Evolutionary conservation across 495 filamentous ascomycete genomes (phyloP).

Genomic region (Penicillium silybi): DNA sequence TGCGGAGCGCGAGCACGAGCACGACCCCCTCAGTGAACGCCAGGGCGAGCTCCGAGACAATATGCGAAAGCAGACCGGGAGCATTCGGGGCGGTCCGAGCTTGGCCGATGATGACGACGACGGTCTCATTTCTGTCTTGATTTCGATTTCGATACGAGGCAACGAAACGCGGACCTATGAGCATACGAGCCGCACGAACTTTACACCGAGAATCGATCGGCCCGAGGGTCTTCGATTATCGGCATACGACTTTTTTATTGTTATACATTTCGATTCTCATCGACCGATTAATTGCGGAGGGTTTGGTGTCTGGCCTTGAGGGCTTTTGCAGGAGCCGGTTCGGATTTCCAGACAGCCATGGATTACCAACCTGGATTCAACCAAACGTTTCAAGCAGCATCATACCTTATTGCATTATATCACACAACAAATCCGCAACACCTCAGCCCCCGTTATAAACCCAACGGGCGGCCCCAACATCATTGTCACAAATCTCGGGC

Average conservation of each 20-base stretch:
- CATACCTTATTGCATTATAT: not conserved
- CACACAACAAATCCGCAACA: not conserved
- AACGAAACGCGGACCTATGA: constrained; percentile 35
- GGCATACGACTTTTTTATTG: constrained; percentile 25
- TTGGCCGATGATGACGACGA: not conserved
- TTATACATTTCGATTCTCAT: constrained; percentile 21
- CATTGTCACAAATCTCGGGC: constrained; percentile 27
- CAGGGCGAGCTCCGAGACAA: not conserved
- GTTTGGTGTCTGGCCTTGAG: not conserved
- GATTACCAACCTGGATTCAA: no score
- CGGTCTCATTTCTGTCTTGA: not conserved
- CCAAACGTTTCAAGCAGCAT: not conserved
- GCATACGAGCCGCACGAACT: constrained; percentile 22
- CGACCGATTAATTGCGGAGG: constrained; percentile 16
- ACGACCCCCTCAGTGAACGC: not conserved
- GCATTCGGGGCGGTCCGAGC: not conserved
- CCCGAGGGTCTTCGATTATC: constrained; percentile 11
- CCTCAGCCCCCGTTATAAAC: not conserved
- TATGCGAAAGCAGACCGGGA: not conserved
- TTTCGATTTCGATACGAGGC: constrained; percentile 23
- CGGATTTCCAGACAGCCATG: not conserved
- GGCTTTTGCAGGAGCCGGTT: not conserved
- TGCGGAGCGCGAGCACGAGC: not conserved
- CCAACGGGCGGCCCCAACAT: constrained; percentile 2
- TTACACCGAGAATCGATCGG: constrained; percentile 13